Evolutionary conservation across 805 yeast species (phyloP), one percentile per base, ranked within the genome.

Genomic region (Pichia scutulata): DNA sequence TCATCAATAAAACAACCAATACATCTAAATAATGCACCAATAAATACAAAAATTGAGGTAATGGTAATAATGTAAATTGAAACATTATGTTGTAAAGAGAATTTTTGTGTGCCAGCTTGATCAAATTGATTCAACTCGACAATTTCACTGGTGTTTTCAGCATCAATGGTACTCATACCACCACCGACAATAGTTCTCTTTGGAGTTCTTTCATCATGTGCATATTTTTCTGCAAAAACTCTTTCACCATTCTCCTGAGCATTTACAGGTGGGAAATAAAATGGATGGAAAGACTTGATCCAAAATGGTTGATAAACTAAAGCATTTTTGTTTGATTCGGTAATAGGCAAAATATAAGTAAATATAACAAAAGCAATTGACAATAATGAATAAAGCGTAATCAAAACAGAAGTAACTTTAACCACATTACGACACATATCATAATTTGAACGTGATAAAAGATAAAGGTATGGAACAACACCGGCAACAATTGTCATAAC

Each of bases 251-350:
- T 52, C 21, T 67, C 67, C 9, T 75, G 69, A 1, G 88, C 80
- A 47, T 73, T 72, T 51, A 73, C 74, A 53, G 72, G 71, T 14
- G 82, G 83, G 66, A 73, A 85, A 65, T 85, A 86, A 46, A 70
- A 67, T 18, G 82, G 74, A 23, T 68, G 60, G 57, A 84, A 83
- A 6, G 80, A 74, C 62, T 81, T 81, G 59, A 86, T 81, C 93
- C 93, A 86, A 76, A 83, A 82, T 37, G 95, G 88, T 61, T 81
- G 86, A 62, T 79, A 84, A 44, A 77, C 60, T 57, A 77, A 73
- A 39, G 82, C 70, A 41, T 68, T 62, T 53, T 72, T 74, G 52
- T 79, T 80, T 39, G 66, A 68, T 33, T 68, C 52, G 7, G 86
- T 77, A 21, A 88, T 81, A 53, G 76, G 76, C 57, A 81, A 67